Evolutionary conservation across 768 basidiomycete genomes (phyloP).

Genomic region (Lyophyllum decastes): DNA sequence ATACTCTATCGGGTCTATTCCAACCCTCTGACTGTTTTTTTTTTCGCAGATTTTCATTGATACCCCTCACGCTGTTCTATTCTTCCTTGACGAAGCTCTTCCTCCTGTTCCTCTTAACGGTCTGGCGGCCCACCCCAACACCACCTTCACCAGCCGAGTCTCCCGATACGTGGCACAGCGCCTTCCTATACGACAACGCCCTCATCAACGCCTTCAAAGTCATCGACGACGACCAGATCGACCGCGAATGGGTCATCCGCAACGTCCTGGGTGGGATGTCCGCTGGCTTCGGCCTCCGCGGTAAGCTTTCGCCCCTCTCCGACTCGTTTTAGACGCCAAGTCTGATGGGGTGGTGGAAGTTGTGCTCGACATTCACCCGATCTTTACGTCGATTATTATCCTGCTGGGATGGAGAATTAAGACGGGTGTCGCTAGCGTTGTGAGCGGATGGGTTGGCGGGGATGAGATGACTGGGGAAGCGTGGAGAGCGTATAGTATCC

Average conservation of each 20-base stretch:
- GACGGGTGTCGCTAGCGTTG: slow-evolving; percentile 58
- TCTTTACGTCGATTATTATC: slow-evolving; percentile 76
- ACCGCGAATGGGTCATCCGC: slow-evolving; percentile 82
- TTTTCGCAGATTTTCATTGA: slow-evolving; percentile 58
- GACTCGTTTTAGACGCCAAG: too few species aligned
- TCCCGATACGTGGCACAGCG: slow-evolving; percentile 26
- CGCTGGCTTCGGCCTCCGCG: slow-evolving; percentile 82
- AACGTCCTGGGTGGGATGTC: slow-evolving; percentile 87
- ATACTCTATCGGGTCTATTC: too few species aligned
- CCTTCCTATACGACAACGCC: slow-evolving; percentile 29
- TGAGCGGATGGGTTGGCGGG: slow-evolving; percentile 69
- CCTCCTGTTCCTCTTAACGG: slow-evolving; percentile 76
- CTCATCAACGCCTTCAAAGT: slow-evolving; percentile 47
- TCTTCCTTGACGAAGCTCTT: slow-evolving; percentile 85
- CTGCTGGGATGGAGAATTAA: slow-evolving; percentile 74
- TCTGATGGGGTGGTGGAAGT: slow-evolving; percentile 35
- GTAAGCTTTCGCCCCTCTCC: slow-evolving; percentile 35
- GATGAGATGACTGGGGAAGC: slow-evolving; percentile 58
- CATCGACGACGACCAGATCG: slow-evolving; percentile 72
- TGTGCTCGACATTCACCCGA: slow-evolving; percentile 73
- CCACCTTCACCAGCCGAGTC: slow-evolving; percentile 24
- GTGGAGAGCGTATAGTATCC: slow-evolving; percentile 85
- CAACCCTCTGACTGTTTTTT: background rate
- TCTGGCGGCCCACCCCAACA: slow-evolving; percentile 64
- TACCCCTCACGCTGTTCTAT: slow-evolving; percentile 80